phyloP scores from a whole-genome alignment of 1,284 basidiomycete species.

The Flammula alnicola region DNA sequence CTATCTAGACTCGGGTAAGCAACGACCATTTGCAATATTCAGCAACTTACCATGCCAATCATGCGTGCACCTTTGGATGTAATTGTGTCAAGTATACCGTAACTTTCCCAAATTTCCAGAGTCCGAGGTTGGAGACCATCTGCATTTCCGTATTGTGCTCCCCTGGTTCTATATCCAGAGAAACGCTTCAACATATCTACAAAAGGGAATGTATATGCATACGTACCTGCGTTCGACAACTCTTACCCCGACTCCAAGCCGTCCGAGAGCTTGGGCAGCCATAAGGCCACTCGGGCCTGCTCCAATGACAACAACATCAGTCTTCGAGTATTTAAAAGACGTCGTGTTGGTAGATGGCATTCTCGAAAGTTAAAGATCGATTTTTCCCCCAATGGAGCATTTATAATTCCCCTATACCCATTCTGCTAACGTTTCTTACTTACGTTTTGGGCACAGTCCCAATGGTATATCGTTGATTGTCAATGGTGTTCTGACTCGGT shows the following conservation, averaged over 20 bases:
- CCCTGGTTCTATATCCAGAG: not conserved
- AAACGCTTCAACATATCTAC: not conserved
- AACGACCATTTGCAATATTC: not conserved
- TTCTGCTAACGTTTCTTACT: too few relatives aligned
- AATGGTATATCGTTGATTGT: too few relatives aligned
- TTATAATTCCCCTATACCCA: too few relatives aligned
- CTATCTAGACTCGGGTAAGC: not conserved
- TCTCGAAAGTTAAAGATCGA: too few relatives aligned
- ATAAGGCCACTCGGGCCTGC: slow-evolving; percentile 33
- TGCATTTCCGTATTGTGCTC: slow-evolving; percentile 29
- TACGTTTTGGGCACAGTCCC: too few relatives aligned
- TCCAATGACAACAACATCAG: slow-evolving; percentile 31
- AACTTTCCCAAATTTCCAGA: slow-evolving; percentile 34
- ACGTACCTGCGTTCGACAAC: slow-evolving; percentile 29
- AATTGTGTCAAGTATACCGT: slow-evolving; percentile 25
- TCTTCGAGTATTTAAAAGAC: not conserved
- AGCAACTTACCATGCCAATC: slow-evolving; percentile 11
- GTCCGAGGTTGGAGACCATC: slow-evolving; percentile 38
- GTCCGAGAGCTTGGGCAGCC: slow-evolving; percentile 25
- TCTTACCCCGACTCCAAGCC: slow-evolving; percentile 26
- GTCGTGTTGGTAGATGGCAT: not conserved
- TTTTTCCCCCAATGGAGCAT: not conserved
- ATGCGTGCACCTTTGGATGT: slow-evolving; percentile 10
- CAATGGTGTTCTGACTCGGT: too few relatives aligned
- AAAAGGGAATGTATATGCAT: too few relatives aligned